phyloP scores from a whole-genome alignment of 306 rosid genomes.

The Morella rubra region DNA sequence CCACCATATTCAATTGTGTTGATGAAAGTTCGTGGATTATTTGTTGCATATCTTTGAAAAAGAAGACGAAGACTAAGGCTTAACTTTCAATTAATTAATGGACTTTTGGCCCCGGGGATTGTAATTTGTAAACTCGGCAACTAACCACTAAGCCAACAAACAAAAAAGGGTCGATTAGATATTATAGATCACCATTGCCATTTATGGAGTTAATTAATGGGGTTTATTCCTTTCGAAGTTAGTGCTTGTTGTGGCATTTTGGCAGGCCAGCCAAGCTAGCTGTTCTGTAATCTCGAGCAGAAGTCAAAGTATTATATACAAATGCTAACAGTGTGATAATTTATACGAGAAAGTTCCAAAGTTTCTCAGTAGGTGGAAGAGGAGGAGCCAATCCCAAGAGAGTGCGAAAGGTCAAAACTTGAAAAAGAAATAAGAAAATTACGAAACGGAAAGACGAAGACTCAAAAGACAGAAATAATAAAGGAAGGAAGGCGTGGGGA shows the following conservation, averaged over 20 bases:
- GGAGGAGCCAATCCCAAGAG: background rate
- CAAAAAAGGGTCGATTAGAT: background rate
- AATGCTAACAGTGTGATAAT: background rate
- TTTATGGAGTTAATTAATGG: background rate
- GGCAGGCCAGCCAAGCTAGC: background rate
- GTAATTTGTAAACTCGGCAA: background rate
- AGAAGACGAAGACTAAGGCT: background rate
- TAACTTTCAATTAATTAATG: background rate
- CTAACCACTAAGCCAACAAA: background rate
- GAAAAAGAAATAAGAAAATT: background rate
- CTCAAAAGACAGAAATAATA: no score
- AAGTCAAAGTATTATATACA: slow-evolving; percentile 1
- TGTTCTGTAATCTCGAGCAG: background rate
- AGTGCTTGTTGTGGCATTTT: background rate
- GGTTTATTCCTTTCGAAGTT: background rate
- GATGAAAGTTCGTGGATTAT: background rate
- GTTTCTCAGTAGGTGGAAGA: background rate
- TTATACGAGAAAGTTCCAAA: background rate
- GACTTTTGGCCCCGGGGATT: background rate
- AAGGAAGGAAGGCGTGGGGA: background rate
- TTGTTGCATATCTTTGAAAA: background rate
- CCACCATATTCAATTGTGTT: background rate
- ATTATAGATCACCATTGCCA: background rate
- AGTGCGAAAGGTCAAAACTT: background rate
- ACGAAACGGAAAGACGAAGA: background rate